Evolutionary conservation across 331 rosid species (phyloP).

Genomic region (Malus hybrid): DNA sequence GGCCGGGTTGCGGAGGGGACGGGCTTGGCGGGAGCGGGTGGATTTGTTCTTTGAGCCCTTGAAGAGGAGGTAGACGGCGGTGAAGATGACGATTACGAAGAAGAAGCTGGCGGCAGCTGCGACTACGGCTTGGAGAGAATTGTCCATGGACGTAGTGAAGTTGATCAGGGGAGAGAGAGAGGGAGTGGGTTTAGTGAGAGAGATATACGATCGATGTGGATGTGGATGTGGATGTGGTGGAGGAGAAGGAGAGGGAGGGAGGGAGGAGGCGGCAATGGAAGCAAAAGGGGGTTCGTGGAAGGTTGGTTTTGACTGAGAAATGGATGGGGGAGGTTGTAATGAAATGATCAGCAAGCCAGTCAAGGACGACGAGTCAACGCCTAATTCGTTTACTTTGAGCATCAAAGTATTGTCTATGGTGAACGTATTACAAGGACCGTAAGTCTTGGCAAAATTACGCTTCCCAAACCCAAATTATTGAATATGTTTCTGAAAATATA

Average conservation of each 20-base stretch:
- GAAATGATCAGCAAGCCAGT: not conserved
- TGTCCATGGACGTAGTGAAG: slow-evolving; percentile 9
- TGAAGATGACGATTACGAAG: slow-evolving; percentile 28
- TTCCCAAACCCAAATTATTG: no score
- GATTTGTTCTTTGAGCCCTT: not conserved
- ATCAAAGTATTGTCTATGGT: not conserved
- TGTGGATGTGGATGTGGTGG: not conserved
- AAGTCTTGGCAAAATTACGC: no score
- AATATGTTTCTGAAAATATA: no score
- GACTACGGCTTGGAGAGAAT: not conserved
- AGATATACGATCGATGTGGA: not conserved
- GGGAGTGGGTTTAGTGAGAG: not conserved
- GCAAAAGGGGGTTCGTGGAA: not conserved
- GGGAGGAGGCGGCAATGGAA: not conserved
- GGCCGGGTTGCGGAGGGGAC: not conserved
- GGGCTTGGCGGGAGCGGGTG: not conserved
- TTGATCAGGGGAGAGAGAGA: not conserved
- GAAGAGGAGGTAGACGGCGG: slow-evolving; percentile 25
- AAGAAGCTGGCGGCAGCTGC: slow-evolving; percentile 57
- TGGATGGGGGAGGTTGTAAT: not conserved
- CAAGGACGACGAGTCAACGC: not conserved
- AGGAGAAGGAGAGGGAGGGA: not conserved
- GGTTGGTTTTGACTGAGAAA: not conserved
- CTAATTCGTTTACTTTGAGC: not conserved
- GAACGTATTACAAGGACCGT: no score